Percentiles rank a stretch among this genome's conserved stretches.
Conservation (phyloP, 1,284 basidiomycete species). For the Bondarzewia mesenterica region DNA sequence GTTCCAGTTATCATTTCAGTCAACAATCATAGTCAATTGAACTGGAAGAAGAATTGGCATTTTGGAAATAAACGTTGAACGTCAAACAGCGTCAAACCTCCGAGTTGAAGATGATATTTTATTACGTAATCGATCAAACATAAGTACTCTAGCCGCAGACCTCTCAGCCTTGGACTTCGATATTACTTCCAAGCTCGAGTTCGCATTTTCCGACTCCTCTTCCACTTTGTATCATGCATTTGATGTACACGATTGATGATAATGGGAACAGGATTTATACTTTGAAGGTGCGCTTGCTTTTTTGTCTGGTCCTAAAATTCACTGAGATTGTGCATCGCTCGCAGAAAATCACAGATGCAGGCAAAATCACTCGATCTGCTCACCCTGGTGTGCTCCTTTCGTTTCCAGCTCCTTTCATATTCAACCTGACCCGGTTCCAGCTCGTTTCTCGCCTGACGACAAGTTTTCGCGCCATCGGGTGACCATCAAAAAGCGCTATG, state of each 20-base stretch:
- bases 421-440: constrained; percentile 31
- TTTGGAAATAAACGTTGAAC: too few relatives aligned
- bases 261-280: constrained; percentile 82
- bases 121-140: too few relatives aligned
- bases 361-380: constrained; percentile 85
- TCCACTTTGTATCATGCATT: constrained; percentile 87
- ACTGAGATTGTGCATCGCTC: not conserved
- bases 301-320: not conserved
- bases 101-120: too few relatives aligned
- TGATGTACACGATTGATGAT: constrained; percentile 86
- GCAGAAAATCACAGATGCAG: constrained; percentile 77
- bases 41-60: too few relatives aligned
- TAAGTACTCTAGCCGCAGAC: too few relatives aligned
- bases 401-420: not conserved
- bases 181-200: too few relatives aligned
- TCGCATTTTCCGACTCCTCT: too few relatives aligned
- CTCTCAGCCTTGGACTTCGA: too few relatives aligned
- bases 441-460: constrained; percentile 95
- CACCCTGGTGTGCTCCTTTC: constrained; percentile 69
- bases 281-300: constrained; percentile 58
- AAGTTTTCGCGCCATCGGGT: constrained; percentile 95
- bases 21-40: too few relatives aligned
- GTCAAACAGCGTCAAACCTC: too few relatives aligned
- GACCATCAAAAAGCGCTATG: constrained; percentile 87
- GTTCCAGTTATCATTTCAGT: too few relatives aligned